Evolutionary conservation across 1,284 basidiomycete genomes (phyloP).

Genomic region (Afroboletus lepidellus): DNA sequence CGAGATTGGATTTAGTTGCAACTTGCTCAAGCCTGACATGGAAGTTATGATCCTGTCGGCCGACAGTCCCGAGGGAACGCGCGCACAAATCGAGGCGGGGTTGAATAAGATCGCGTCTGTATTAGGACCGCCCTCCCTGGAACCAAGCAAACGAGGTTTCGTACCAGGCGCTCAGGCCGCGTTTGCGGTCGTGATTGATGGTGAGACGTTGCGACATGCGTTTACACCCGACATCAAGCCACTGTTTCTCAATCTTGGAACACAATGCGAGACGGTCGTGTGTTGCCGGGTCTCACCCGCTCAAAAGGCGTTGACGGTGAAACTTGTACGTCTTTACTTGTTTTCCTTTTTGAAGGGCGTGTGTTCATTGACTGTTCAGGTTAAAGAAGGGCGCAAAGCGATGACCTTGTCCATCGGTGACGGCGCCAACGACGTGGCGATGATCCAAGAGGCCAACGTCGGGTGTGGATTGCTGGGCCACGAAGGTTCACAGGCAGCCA

Average conservation of each 20-base stretch:
- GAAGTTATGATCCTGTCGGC: conserved; percentile 97
- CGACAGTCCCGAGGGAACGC: conserved; percentile 71
- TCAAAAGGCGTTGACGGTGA: conserved; percentile 95
- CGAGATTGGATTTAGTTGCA: conserved; percentile 93
- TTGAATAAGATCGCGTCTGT: conserved; percentile 92
- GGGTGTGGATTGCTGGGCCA: conserved; percentile 93
- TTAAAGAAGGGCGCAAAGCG: conserved; percentile 92
- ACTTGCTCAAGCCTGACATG: conserved; percentile 88
- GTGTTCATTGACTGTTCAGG: conserved; percentile 42
- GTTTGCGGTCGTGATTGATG: conserved; percentile 96
- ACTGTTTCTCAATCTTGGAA: conserved; percentile 88
- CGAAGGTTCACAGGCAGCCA: conserved; percentile 96
- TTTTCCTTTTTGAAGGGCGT: not conserved
- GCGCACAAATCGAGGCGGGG: conserved; percentile 88
- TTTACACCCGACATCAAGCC: conserved; percentile 76
- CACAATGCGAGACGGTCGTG: conserved; percentile 95
- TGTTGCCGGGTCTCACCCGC: conserved; percentile 96
- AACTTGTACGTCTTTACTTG: conserved; percentile 67
- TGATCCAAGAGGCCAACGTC: conserved; percentile 98
- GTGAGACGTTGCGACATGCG: conserved; percentile 87
- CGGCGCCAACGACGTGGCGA: conserved; percentile 93
- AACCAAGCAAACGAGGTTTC: conserved; percentile 62
- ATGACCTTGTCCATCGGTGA: conserved; percentile 98
- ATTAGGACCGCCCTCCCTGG: conserved; percentile 60
- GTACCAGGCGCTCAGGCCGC: conserved; percentile 64